phyloP scores from a whole-genome alignment of 805 yeast species.

The Lachancea thermotolerans region DNA sequence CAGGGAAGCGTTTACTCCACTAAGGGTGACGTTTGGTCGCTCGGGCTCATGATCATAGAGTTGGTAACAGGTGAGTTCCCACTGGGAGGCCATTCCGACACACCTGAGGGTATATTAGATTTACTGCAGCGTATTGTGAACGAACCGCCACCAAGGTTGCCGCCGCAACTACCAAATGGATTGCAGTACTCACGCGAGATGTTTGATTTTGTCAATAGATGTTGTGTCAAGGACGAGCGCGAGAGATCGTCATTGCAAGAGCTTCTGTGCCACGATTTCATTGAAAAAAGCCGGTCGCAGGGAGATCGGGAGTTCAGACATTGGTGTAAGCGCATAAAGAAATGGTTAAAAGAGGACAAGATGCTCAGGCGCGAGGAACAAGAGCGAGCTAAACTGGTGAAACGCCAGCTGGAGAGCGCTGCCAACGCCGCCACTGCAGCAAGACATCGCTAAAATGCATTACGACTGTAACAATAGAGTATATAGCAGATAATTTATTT shows the following conservation, averaged over 20 bases:
- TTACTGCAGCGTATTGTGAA: constrained; percentile 87
- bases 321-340: constrained; percentile 36
- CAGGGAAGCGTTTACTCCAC: constrained; percentile 91
- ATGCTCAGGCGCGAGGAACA: constrained; percentile 27
- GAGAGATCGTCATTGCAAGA: constrained; percentile 71
- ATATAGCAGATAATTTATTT: neutral
- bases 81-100: constrained; percentile 51
- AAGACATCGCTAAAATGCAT: constrained; percentile 8
- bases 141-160: constrained; percentile 76
- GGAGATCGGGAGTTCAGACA: constrained; percentile 35
- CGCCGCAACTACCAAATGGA: constrained; percentile 28
- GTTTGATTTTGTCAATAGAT: constrained; percentile 63
- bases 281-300: constrained; percentile 29
- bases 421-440: constrained; percentile 20
- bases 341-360: constrained; percentile 27
- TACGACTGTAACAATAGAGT: neutral
- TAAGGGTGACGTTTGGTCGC: constrained; percentile 97
- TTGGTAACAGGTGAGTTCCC: constrained; percentile 82
- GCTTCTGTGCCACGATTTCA: constrained; percentile 40
- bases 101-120: constrained; percentile 85
- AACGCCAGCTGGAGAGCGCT: constrained; percentile 21
- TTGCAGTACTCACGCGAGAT: constrained; percentile 38
- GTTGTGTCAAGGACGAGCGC: constrained; percentile 63
- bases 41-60: constrained; percentile 86
- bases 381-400: constrained; percentile 26